Percentiles rank a stretch among this genome's conserved stretches.
Conservation (phyloP, 139 green algal species). For the Monoraphidium neglectum region DNA sequence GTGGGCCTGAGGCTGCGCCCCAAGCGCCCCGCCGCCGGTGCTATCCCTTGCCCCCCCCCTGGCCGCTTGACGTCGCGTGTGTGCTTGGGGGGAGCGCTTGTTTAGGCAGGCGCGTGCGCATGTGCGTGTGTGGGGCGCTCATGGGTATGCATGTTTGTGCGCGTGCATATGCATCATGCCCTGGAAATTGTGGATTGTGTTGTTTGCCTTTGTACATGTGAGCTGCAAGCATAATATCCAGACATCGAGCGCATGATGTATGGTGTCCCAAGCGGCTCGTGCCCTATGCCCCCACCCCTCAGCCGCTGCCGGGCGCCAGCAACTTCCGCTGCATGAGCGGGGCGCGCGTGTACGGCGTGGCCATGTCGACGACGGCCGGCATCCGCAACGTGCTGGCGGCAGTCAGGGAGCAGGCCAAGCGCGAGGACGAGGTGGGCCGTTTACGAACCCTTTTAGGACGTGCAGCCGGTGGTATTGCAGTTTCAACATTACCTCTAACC, state of each 20-base stretch:
- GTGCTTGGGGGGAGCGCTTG: neutral
- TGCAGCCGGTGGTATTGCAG: no score
- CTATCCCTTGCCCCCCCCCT: neutral
- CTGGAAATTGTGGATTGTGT: neutral
- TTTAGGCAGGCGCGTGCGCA: no score
- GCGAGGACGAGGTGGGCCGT: neutral
- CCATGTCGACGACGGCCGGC: slow-evolving; percentile 87
- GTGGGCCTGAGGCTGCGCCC: no score
- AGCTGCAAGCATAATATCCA: no score
- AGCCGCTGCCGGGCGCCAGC: slow-evolving; percentile 14
- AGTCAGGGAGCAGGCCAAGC: slow-evolving; percentile 34
- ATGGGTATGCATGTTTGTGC: neutral
- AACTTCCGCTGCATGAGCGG: slow-evolving; percentile 33
- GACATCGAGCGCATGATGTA: no score
- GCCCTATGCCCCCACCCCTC: no score
- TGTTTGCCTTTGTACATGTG: no score
- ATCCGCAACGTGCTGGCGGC: slow-evolving; percentile 70
- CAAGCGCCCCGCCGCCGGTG: neutral
- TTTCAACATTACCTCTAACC: no score
- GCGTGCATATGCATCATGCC: neutral
- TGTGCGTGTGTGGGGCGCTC: neutral
- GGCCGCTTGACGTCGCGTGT: slow-evolving; percentile 13
- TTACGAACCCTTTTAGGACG: no score
- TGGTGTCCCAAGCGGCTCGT: no score
- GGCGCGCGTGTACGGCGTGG: slow-evolving; percentile 83